These are phyloP conservation scores for Diutina neorugosa DNA, from an alignment of 1,139 yeast genomes.

Conservation along the genomic window DNA sequence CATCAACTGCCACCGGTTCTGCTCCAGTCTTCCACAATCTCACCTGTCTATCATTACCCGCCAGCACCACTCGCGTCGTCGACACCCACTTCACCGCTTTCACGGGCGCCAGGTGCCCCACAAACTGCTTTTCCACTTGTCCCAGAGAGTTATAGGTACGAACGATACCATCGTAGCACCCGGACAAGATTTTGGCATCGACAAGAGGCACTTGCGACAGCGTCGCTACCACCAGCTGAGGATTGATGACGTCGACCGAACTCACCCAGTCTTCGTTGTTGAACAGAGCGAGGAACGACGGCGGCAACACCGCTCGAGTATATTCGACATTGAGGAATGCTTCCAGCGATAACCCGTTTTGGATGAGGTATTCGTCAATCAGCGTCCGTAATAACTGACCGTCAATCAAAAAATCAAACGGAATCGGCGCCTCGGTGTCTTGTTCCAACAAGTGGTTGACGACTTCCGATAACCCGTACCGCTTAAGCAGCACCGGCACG, in stretches of 20 bases:
- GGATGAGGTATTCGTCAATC: constrained; percentile 63
- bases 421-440: constrained; percentile 50
- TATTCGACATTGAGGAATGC: constrained; percentile 73
- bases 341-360: constrained; percentile 75
- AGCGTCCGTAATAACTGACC: constrained; percentile 72
- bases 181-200: constrained; percentile 57
- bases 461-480: constrained; percentile 89
- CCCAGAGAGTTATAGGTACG: constrained; percentile 83
- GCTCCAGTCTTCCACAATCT: constrained; percentile 74
- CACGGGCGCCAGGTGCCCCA: constrained; percentile 82
- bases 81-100: constrained; percentile 72
- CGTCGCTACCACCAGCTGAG: constrained; percentile 16
- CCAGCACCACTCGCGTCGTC: constrained; percentile 66
- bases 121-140: constrained; percentile 65
- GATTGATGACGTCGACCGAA: constrained; percentile 40
- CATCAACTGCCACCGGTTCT: constrained; percentile 26
- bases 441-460: constrained; percentile 68
- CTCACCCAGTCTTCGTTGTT: constrained; percentile 96
- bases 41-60: constrained; percentile 80
- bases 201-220: constrained; percentile 18
- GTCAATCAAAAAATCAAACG: constrained; percentile 86
- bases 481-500: constrained; percentile 75
- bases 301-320: constrained; percentile 88
- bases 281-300: constrained; percentile 78
- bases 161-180: constrained; percentile 90